Conservation (phyloP, 345 rosid species). For the Kernera saxatilis region DNA sequence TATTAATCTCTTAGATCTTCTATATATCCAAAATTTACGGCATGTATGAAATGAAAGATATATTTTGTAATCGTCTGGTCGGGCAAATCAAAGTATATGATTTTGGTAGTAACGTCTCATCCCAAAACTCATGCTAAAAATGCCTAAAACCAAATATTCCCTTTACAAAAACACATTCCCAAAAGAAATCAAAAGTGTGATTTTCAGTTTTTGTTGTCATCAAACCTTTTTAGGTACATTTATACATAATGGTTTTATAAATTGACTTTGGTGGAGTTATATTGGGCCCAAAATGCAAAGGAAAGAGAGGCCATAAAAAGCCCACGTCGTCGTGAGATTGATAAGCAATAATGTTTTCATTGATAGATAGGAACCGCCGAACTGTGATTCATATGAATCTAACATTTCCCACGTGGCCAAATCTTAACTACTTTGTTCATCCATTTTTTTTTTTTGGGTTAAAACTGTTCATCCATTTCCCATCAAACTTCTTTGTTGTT, state of each 20-base stretch:
- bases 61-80: background rate
- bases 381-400: background rate
- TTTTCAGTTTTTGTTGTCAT: background rate
- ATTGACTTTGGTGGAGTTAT: background rate
- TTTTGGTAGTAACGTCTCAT: slow-evolving; percentile 13
- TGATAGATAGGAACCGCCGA: slow-evolving; percentile 10
- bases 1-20: background rate
- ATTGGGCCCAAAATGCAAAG: slow-evolving; percentile 8
- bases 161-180: slow-evolving; percentile 17
- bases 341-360: background rate
- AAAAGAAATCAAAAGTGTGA: slow-evolving; percentile 7
- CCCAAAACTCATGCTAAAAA: slow-evolving; percentile 1
- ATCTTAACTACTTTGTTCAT: background rate
- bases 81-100: background rate
- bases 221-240: background rate
- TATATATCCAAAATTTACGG: background rate
- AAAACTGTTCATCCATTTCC: background rate
- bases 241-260: background rate
- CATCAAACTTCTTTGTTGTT: no score
- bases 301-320: background rate
- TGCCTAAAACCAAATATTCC: background rate
- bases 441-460: no score
- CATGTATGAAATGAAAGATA: background rate
- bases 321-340: slow-evolving; percentile 23
- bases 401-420: slow-evolving; percentile 15